Percentiles rank a stretch among this genome's conserved stretches.
Evolutionary conservation across 2,329 filamentous ascomycete genomes (phyloP).

Genomic region (Chrysoporthe deuterocubensis): DNA sequence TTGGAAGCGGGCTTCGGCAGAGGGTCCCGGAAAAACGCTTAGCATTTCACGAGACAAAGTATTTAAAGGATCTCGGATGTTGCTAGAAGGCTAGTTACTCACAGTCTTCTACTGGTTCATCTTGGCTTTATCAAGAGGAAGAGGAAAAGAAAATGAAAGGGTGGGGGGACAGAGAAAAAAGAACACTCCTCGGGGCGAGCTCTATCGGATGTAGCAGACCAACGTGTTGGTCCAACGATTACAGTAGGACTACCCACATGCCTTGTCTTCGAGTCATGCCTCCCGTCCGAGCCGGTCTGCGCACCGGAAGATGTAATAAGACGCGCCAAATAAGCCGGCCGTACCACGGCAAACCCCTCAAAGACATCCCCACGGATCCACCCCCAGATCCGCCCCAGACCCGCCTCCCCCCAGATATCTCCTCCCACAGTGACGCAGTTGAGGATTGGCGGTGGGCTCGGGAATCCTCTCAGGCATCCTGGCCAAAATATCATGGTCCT

Average conservation of each 20-base stretch:
- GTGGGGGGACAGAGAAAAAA: too few relatives aligned
- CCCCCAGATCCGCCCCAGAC: neutral
- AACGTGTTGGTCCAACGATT: neutral
- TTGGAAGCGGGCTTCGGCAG: neutral
- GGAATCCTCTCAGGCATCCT: neutral
- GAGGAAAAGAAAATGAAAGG: too few relatives aligned
- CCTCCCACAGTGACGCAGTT: neutral
- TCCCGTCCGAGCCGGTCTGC: neutral
- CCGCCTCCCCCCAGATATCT: neutral
- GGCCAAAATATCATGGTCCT: neutral
- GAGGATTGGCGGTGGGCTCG: neutral
- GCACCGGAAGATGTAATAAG: neutral
- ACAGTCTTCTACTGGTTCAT: neutral
- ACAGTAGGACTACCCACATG: neutral
- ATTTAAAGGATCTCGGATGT: too few relatives aligned
- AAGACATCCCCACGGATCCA: neutral
- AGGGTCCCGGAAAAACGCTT: neutral
- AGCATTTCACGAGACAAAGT: neutral
- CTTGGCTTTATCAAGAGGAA: neutral
- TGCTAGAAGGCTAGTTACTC: neutral
- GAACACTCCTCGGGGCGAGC: too few relatives aligned
- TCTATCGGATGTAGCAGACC: neutral
- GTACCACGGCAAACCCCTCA: conserved; percentile 1
- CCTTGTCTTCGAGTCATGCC: neutral
- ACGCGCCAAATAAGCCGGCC: neutral